Percentiles rank a stretch among this genome's conserved stretches.
Evolutionary conservation across 352 stramenopile genomes (phyloP).

Genomic region (Elongisporangium prolatum): DNA sequence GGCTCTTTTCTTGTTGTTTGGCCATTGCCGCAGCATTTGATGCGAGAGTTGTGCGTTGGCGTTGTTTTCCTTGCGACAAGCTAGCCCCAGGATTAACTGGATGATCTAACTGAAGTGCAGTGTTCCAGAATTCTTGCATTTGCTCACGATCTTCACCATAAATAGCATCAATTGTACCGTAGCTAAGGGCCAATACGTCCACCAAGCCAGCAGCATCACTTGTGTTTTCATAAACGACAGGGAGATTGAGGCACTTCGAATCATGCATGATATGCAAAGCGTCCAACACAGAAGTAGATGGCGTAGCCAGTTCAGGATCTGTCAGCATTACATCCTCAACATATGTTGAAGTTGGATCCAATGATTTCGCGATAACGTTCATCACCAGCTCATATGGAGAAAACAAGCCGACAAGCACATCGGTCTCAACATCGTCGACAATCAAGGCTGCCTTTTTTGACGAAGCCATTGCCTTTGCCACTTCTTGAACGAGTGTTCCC

Average conservation of each 20-base stretch:
- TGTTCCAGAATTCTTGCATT: slow-evolving; percentile 90
- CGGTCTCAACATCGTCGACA: slow-evolving; percentile 84
- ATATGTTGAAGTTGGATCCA: slow-evolving; percentile 84
- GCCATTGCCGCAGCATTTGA: slow-evolving; percentile 24
- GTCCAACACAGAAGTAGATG: slow-evolving; percentile 70
- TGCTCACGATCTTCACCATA: slow-evolving; percentile 85
- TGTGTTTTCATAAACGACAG: slow-evolving; percentile 58
- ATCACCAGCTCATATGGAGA: slow-evolving; percentile 97
- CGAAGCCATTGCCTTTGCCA: slow-evolving; percentile 68
- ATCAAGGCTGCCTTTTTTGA: slow-evolving; percentile 92
- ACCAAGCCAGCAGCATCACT: slow-evolving; percentile 77
- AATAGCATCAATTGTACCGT: slow-evolving; percentile 85
- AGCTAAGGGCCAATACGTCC: slow-evolving; percentile 82
- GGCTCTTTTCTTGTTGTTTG: slow-evolving; percentile 58
- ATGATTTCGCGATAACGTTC: slow-evolving; percentile 91
- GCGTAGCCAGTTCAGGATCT: slow-evolving; percentile 76
- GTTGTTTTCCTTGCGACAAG: slow-evolving; percentile 11
- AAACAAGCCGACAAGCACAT: slow-evolving; percentile 93
- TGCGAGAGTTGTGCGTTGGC: slow-evolving; percentile 58
- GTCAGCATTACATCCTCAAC: slow-evolving; percentile 90
- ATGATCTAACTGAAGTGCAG: slow-evolving; percentile 74
- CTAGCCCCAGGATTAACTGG: slow-evolving; percentile 36
- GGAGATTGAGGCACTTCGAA: slow-evolving; percentile 77
- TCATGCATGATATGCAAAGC: slow-evolving; percentile 89
- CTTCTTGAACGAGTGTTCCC: slow-evolving; percentile 79